Conservation (phyloP, 2,329 filamentous ascomycete species). For the Cladosporium sp. region DNA sequence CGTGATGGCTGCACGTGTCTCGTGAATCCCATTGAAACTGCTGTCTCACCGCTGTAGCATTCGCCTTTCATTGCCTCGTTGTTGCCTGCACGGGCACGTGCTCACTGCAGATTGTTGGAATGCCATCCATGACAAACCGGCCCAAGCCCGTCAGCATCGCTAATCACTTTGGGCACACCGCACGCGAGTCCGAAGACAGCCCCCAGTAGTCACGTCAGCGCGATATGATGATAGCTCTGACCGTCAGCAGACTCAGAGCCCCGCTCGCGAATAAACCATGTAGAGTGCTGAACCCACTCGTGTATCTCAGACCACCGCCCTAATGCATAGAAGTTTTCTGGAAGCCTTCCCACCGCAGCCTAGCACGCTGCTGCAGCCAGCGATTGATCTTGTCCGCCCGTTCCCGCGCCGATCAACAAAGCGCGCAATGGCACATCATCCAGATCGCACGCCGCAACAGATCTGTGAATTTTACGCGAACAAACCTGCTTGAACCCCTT, state of each 20-base stretch:
- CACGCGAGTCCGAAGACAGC: not conserved
- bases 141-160: not conserved
- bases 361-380: not conserved
- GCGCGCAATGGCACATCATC: conserved; percentile 9
- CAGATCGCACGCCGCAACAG: conserved; percentile 10
- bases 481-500: conserved; percentile 1
- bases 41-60: conserved; percentile 1
- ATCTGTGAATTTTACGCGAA: conserved; percentile 14
- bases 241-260: conserved; percentile 12
- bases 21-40: conserved; percentile 15
- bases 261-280: not conserved
- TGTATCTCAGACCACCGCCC: not conserved
- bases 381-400: not conserved
- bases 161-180: not conserved
- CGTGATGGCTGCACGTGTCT: conserved; percentile 12
- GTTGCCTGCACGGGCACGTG: not conserved
- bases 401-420: conserved; percentile 1
- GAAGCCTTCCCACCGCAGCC: conserved; percentile 7
- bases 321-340: conserved; percentile 15
- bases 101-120: not conserved
- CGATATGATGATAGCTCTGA: conserved; percentile 9
- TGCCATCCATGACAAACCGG: conserved; percentile 4
- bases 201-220: conserved; percentile 6
- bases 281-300: not conserved
- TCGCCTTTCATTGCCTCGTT: not conserved